Evolutionary conservation across 768 basidiomycete genomes (phyloP), one percentile per base, ranked within the genome.

Genomic region (Mycena belliarum): DNA sequence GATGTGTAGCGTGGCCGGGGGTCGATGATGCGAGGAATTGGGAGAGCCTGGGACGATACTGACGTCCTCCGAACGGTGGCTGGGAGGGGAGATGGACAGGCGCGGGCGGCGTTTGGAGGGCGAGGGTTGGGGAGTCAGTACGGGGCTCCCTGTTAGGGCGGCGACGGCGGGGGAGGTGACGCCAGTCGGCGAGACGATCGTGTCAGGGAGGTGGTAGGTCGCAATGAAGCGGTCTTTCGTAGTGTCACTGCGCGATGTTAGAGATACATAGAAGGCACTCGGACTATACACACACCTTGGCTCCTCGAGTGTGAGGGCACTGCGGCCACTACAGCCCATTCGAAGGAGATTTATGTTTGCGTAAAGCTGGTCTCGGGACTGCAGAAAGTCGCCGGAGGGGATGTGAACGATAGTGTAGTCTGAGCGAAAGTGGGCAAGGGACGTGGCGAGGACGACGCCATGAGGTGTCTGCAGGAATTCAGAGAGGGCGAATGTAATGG

Each of bases 331-430:
- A 67, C 88, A 89, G 3, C 90, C 91, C 83, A 92, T 86, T n/a
- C 92, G 82, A 41, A 91, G 78, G 21, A 94, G 78, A 69, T 89
- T 88, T 64, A 93, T 90, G 66, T 93, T 94, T 49, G 86, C 79
- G 70, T 89, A 91, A 28, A 94, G 81, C 61, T 83, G 84, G 55
- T 89, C 83, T 59, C 80, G 81, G 29, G 79, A 77, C 37, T 80
- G 78, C 20, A 82, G 77, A 71, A 86, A 89, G 69, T 87, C 77
- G 33, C 88, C 92, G 43, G 78, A 73, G 0, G 90, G 90, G 50
- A 94, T 84, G 57, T 82, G 86, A 29, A 93, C 88, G 59, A 93
- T 91, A 54, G 89, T 89, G 69, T 85, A 90, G 76, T 93, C 91
- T 2, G 91, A 92, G 53, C 89, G 89, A 69, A 94, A 94, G 75